phyloP scores from a whole-genome alignment of 495 filamentous ascomycete species.

The Barbatosphaeria neglecta region DNA sequence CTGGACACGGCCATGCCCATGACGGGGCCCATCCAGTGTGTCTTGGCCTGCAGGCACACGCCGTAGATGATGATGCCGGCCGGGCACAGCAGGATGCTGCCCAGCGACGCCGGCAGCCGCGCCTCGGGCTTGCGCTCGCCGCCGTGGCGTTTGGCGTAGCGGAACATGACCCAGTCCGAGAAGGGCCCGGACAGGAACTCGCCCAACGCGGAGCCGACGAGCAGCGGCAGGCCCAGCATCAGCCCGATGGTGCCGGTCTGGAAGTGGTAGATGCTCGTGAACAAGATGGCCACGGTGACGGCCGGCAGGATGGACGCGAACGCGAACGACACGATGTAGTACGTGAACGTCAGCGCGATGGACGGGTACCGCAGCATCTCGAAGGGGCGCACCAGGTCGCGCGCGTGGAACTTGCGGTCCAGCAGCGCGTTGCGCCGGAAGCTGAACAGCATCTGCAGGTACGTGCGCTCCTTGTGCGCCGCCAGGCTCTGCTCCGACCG shows the following conservation, averaged over 20 bases:
- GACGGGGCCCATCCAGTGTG: conserved; percentile 13
- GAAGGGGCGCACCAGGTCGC: conserved; percentile 11
- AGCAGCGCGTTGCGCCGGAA: conserved; percentile 5
- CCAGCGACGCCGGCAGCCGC: conserved; percentile 9
- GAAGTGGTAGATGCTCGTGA: conserved; percentile 14
- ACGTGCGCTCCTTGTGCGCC: background rate
- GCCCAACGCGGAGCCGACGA: conserved; percentile 8
- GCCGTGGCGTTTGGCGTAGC: conserved; percentile 6
- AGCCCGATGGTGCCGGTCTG: conserved; percentile 10
- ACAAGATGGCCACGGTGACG: conserved; percentile 10
- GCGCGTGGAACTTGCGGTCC: conserved; percentile 6
- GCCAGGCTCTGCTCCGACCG: background rate
- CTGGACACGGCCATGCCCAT: conserved; percentile 20
- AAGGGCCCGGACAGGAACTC: conserved; percentile 8
- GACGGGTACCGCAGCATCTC: conserved; percentile 15
- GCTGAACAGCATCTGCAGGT: conserved; percentile 1
- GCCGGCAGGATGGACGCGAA: conserved; percentile 15
- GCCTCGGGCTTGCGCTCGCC: conserved; percentile 13
- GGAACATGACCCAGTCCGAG: conserved; percentile 7
- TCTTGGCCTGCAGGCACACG: conserved; percentile 12
- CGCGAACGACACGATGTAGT: conserved; percentile 15
- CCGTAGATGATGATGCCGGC: conserved; percentile 17
- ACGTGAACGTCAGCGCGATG: conserved; percentile 10
- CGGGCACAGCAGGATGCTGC: conserved; percentile 5
- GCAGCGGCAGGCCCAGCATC: conserved; percentile 7